phyloP scores from a whole-genome alignment of 306 rosid species.

The Gynostemma pentaphyllum region DNA sequence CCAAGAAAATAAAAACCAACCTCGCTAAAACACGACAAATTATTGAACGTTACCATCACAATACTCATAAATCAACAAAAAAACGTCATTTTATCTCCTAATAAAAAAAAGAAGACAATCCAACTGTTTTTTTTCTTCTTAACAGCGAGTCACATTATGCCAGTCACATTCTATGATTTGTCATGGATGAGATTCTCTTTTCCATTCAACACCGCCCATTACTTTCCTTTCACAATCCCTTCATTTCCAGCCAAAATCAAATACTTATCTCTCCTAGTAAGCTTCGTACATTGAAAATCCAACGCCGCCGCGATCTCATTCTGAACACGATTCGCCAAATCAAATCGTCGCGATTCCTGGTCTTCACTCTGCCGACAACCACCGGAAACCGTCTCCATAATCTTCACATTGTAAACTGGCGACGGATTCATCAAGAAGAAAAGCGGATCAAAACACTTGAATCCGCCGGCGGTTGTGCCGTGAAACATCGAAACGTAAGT shows the following conservation, averaged over 20 bases:
- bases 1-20: too few relatives aligned
- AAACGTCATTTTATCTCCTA: too few relatives aligned
- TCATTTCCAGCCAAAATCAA: conserved; percentile 75
- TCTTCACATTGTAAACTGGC: conserved; percentile 38
- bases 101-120: too few relatives aligned
- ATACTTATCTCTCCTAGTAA: conserved; percentile 73
- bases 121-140: too few relatives aligned
- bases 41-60: too few relatives aligned
- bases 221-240: conserved; percentile 26
- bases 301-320: conserved; percentile 33
- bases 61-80: too few relatives aligned
- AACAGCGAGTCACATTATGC: too few relatives aligned
- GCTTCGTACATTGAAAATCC: conserved; percentile 51
- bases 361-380: neutral
- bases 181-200: too few relatives aligned
- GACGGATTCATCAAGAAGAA: conserved; percentile 61
- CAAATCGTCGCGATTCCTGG: conserved; percentile 13
- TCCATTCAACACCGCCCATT: neutral
- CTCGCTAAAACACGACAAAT: too few relatives aligned
- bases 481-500: conserved; percentile 62
- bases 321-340: conserved; percentile 59
- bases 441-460: conserved; percentile 68
- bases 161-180: too few relatives aligned
- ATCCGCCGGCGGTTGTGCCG: conserved; percentile 81
- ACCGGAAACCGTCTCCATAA: conserved; percentile 20